Conservation (phyloP, 139 green algal genomes). For the Chlorella sp. region DNA sequence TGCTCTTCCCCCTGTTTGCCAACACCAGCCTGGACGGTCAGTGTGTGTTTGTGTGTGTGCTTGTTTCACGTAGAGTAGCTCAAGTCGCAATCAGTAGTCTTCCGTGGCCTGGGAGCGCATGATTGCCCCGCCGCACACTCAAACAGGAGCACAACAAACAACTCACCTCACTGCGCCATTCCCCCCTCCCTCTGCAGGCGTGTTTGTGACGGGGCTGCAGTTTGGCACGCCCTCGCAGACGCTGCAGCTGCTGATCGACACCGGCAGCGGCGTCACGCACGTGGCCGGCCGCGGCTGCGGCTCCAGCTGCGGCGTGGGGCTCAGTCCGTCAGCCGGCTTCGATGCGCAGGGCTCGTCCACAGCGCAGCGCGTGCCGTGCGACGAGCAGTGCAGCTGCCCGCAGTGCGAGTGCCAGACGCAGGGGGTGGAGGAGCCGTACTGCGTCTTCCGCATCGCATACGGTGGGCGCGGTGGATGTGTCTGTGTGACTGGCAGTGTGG, state of each 20-base stretch:
- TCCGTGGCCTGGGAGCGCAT: too few relatives aligned
- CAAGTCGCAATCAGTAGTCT: too few relatives aligned
- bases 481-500: not conserved
- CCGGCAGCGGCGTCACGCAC: not conserved
- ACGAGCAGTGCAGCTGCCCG: not conserved
- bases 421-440: not conserved
- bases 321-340: not conserved
- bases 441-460: not conserved
- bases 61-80: too few relatives aligned
- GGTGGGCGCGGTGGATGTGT: not conserved
- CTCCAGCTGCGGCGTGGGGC: not conserved
- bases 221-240: not conserved
- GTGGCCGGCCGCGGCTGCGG: not conserved
- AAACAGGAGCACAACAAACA: too few relatives aligned
- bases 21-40: too few relatives aligned
- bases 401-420: not conserved
- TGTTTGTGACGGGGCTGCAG: not conserved
- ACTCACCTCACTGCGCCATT: not conserved
- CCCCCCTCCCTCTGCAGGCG: not conserved
- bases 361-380: not conserved
- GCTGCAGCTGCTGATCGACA: constrained; percentile 14
- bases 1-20: too few relatives aligned
- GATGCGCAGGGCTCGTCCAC: not conserved
- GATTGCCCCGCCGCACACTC: too few relatives aligned
- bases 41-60: too few relatives aligned